Conservation (phyloP, 2,329 filamentous ascomycete species). For the Venturia carpophila region DNA sequence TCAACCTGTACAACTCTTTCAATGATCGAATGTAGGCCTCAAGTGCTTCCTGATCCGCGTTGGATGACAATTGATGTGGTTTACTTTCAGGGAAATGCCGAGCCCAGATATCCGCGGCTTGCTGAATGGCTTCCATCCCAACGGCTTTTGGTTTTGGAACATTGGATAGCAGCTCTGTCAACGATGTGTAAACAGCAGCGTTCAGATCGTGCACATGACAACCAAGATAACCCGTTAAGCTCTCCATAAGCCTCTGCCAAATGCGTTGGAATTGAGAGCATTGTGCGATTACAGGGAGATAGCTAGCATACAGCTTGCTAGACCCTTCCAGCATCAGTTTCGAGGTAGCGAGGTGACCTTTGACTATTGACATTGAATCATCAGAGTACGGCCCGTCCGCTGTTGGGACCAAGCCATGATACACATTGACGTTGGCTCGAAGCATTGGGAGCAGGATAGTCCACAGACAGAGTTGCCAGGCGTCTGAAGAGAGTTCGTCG, state of each 20-base stretch:
- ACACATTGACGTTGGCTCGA: slow-evolving; percentile 22
- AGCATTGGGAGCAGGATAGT: slow-evolving; percentile 74
- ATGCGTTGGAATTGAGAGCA: slow-evolving; percentile 61
- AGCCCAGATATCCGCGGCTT: slow-evolving; percentile 31
- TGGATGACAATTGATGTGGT: slow-evolving; percentile 21
- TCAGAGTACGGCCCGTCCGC: neutral
- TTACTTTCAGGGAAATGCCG: slow-evolving; percentile 27
- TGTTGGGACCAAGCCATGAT: neutral
- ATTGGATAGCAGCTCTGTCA: slow-evolving; percentile 34
- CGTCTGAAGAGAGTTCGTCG: slow-evolving; percentile 65
- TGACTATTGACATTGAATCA: slow-evolving; percentile 23
- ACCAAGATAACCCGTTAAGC: slow-evolving; percentile 50
- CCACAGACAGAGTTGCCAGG: slow-evolving; percentile 77
- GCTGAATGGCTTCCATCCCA: slow-evolving; percentile 25
- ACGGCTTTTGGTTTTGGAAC: slow-evolving; percentile 23
- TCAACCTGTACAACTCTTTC: slow-evolving; percentile 68
- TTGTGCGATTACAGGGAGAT: slow-evolving; percentile 62
- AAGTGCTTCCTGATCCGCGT: slow-evolving; percentile 68
- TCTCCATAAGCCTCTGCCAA: slow-evolving; percentile 66
- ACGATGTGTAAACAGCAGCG: slow-evolving; percentile 35
- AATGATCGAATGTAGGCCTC: slow-evolving; percentile 74
- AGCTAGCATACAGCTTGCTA: slow-evolving; percentile 64
- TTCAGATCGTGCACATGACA: slow-evolving; percentile 35
- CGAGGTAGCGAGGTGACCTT: slow-evolving; percentile 33
- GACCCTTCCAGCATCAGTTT: slow-evolving; percentile 50